Percentiles rank a stretch among this genome's conserved stretches.
phyloP scores from a whole-genome alignment of 805 yeast genomes.

The Yarrowia divulgata region DNA sequence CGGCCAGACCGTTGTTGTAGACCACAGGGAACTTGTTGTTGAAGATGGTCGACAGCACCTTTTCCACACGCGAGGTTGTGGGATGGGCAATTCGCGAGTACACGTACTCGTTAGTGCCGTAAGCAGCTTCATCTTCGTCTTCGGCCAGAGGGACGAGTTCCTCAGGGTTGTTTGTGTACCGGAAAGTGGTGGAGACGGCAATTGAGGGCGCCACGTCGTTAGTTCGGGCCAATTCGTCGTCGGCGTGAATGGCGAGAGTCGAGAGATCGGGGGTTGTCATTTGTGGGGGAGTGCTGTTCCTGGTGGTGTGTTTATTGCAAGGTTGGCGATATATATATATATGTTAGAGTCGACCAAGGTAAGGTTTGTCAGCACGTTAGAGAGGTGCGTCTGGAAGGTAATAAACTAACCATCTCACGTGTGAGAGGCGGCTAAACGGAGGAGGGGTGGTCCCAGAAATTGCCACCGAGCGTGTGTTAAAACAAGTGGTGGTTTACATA shows the following conservation, averaged over 20 bases:
- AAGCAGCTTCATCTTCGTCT: constrained; percentile 42
- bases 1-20: constrained; percentile 81
- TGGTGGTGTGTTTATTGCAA: too few species aligned
- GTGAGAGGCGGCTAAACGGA: background rate
- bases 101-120: constrained; percentile 50
- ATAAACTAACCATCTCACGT: background rate
- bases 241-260: constrained; percentile 66
- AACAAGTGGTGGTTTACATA: background rate
- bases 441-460: background rate
- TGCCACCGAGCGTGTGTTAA: background rate
- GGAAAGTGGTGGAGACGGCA: constrained; percentile 79
- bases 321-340: too few species aligned
- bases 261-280: background rate
- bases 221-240: constrained; percentile 56
- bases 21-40: constrained; percentile 66
- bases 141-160: constrained; percentile 56
- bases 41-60: constrained; percentile 64
- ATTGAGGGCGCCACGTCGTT: constrained; percentile 71
- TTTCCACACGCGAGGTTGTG: constrained; percentile 70
- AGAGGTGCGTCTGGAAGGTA: background rate
- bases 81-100: constrained; percentile 84
- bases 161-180: constrained; percentile 67
- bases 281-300: too few species aligned
- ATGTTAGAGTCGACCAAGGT: background rate
- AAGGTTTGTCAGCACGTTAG: background rate